phyloP scores from a whole-genome alignment of 768 basidiomycete genomes.

The Suillus subaureus region DNA sequence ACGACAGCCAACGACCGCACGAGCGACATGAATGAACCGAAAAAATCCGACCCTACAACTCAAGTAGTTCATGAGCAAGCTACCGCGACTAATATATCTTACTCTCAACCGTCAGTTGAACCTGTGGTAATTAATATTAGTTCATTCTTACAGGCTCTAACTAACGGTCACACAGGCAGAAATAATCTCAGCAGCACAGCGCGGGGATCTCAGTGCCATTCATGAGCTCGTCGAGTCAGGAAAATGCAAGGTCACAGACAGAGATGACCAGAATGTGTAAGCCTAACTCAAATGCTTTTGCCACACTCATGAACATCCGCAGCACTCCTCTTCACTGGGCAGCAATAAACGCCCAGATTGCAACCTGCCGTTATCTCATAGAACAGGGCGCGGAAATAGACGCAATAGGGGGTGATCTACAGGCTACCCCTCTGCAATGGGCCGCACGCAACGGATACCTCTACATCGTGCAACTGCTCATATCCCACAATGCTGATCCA shows the following conservation, averaged over 20 bases:
- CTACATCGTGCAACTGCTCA: slow-evolving; percentile 90
- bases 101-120: slow-evolving; percentile 21
- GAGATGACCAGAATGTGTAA: slow-evolving; percentile 84
- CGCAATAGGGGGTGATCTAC: slow-evolving; percentile 89
- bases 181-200: slow-evolving; percentile 85
- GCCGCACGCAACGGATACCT: slow-evolving; percentile 96
- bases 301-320: slow-evolving; percentile 8
- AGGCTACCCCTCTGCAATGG: slow-evolving; percentile 97
- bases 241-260: slow-evolving; percentile 68
- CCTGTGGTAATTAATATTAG: slow-evolving; percentile 22
- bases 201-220: slow-evolving; percentile 74
- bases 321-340: slow-evolving; percentile 96
- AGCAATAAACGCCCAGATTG: slow-evolving; percentile 93
- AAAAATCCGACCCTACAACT: slow-evolving; percentile 32
- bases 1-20: slow-evolving; percentile 18
- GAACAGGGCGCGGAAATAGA: slow-evolving; percentile 96
- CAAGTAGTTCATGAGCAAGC: slow-evolving; percentile 30
- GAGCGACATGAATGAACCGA: slow-evolving; percentile 32
- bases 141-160: slow-evolving; percentile 5
- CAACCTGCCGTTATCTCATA: slow-evolving; percentile 82
- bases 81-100: slow-evolving; percentile 27
- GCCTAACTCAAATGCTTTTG: slow-evolving; percentile 5
- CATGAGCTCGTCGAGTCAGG: slow-evolving; percentile 72
- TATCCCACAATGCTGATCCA: slow-evolving; percentile 90
- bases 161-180: slow-evolving; percentile 43